Evolutionary conservation across 495 filamentous ascomycete genomes (phyloP).

Genomic region (Lepraria neglecta): DNA sequence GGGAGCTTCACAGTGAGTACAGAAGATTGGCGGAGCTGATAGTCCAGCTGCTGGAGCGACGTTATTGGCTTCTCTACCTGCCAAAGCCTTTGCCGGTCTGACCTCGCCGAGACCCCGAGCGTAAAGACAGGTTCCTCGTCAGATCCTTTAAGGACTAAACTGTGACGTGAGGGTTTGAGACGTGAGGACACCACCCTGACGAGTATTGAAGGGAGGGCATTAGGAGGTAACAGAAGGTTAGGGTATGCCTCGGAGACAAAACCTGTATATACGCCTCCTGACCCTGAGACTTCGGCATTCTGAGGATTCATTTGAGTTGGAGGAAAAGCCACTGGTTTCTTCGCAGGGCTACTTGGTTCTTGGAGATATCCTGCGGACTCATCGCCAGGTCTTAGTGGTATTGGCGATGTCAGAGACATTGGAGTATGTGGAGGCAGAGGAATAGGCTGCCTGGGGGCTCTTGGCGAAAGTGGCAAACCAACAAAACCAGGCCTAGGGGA

Average conservation of each 20-base stretch:
- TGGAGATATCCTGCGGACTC: slow-evolving; percentile 2
- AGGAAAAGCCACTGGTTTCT: slow-evolving; percentile 22
- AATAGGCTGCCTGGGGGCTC: slow-evolving; percentile 59
- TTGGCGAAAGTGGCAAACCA: slow-evolving; percentile 63
- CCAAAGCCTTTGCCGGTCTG: slow-evolving; percentile 78
- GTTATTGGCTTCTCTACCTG: slow-evolving; percentile 84
- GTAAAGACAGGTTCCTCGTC: slow-evolving; percentile 95
- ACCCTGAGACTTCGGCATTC: slow-evolving; percentile 22
- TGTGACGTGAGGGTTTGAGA: slow-evolving; percentile 83
- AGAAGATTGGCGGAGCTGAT: slow-evolving; percentile 63
- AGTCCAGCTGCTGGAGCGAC: slow-evolving; percentile 75
- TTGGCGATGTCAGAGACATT: slow-evolving; percentile 49
- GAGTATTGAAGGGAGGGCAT: slow-evolving; percentile 79
- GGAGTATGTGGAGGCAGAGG: slow-evolving; percentile 58
- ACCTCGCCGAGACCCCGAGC: slow-evolving; percentile 72
- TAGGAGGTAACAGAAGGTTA: slow-evolving; percentile 74
- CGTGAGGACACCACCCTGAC: slow-evolving; percentile 86
- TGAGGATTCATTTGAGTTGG: slow-evolving; percentile 8
- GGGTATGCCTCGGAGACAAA: slow-evolving; percentile 78
- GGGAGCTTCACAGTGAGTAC: slow-evolving; percentile 67
- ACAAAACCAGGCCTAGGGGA: slow-evolving; percentile 54
- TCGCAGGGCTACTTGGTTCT: slow-evolving; percentile 9
- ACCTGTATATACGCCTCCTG: slow-evolving; percentile 52
- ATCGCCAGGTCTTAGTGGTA: slow-evolving; percentile 25
- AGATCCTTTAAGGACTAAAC: slow-evolving; percentile 55